Evolutionary conservation across 2,329 filamentous ascomycete species (phyloP).

Genomic region (Botrytis medusae): DNA sequence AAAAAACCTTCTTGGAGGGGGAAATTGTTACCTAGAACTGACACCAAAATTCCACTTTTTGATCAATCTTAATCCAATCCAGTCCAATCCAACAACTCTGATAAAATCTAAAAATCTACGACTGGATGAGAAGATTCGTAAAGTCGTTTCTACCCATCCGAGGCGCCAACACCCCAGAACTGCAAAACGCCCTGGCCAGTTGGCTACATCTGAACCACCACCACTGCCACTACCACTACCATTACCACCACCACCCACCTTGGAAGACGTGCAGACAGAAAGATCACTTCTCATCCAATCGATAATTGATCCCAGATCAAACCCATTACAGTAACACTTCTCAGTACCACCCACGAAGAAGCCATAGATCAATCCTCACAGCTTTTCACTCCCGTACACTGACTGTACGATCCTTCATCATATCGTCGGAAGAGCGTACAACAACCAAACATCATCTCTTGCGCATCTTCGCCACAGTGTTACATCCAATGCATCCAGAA

Average conservation of each 20-base stretch:
- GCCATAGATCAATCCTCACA: background rate
- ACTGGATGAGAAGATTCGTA: background rate
- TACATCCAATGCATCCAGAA: background rate
- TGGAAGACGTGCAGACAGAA: background rate
- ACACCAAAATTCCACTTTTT: background rate
- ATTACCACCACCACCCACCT: constrained; percentile 5
- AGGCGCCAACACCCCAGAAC: constrained; percentile 14
- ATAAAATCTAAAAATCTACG: background rate
- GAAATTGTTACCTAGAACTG: background rate
- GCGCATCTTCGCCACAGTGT: background rate
- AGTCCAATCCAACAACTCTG: background rate
- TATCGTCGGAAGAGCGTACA: background rate
- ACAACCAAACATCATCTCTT: background rate
- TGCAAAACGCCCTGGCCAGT: constrained; percentile 16
- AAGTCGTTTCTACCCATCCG: constrained; percentile 1
- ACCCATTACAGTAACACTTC: constrained; percentile 2
- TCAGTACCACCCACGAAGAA: background rate
- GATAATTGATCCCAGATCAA: background rate
- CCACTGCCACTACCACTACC: constrained; percentile 6
- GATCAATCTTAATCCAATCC: background rate
- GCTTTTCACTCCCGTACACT: background rate
- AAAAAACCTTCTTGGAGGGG: background rate
- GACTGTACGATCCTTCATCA: background rate
- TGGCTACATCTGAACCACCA: constrained; percentile 1
- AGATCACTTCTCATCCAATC: constrained; percentile 9